phyloP scores from a whole-genome alignment of 78 protist genomes.

The Neovahlkampfia damariscottae region DNA sequence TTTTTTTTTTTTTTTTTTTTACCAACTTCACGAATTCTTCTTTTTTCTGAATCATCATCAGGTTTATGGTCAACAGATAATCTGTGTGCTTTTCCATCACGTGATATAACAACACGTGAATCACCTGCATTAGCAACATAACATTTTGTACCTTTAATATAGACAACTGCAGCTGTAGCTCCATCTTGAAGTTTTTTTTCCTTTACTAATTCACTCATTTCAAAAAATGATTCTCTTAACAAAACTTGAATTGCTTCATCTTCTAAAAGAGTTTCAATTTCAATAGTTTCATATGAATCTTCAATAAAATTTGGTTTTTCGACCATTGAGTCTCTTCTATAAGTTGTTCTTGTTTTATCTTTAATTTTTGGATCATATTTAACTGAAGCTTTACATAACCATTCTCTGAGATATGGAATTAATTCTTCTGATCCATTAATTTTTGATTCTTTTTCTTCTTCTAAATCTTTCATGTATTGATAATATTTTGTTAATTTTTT shows the following conservation, averaged over 20 bases:
- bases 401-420: too few species aligned
- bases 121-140: conserved; percentile 68
- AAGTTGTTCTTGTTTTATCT: too few species aligned
- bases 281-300: background rate
- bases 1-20: too few species aligned
- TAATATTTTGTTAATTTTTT: conserved; percentile 14
- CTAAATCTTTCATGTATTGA: background rate
- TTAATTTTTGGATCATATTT: too few species aligned
- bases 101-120: conserved; percentile 46
- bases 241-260: background rate
- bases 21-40: too few species aligned
- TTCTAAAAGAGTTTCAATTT: background rate
- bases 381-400: too few species aligned
- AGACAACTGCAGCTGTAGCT: conserved; percentile 49
- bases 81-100: conserved; percentile 38
- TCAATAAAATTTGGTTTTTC: too few species aligned
- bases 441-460: background rate
- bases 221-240: conserved; percentile 25
- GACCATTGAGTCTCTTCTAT: too few species aligned
- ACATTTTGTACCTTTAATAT: conserved; percentile 29
- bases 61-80: conserved; percentile 55
- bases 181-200: conserved; percentile 42
- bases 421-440: background rate
- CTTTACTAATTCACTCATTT: background rate
- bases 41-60: conserved; percentile 26